phyloP scores from a whole-genome alignment of 495 filamentous ascomycete genomes.

The Aspergillus sparsus region DNA sequence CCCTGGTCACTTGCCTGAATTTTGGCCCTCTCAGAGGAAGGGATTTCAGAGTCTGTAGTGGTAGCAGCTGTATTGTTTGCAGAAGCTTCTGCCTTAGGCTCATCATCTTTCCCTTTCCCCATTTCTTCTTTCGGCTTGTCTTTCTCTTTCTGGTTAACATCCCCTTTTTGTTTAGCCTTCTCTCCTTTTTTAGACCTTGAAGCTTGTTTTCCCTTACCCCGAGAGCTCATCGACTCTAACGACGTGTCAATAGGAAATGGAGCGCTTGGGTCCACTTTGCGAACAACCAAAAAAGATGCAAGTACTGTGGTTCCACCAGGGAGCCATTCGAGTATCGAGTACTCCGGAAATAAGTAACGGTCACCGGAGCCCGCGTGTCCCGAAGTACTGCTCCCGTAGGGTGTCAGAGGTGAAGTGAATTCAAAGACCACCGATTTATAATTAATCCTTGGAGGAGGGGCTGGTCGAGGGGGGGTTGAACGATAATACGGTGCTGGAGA shows the following conservation, averaged over 20 bases:
- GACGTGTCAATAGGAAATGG: conserved; percentile 43
- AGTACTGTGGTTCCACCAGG: conserved; percentile 49
- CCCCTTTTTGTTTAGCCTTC: conserved; percentile 33
- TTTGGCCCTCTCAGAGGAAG: conserved; percentile 15
- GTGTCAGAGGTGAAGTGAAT: conserved; percentile 59
- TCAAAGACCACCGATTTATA: conserved; percentile 80
- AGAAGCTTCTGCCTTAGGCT: background rate
- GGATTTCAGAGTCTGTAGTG: conserved; percentile 13
- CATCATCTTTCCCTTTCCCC: conserved; percentile 14
- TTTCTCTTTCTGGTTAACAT: conserved; percentile 29
- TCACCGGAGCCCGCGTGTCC: conserved; percentile 75
- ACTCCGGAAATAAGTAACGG: conserved; percentile 84
- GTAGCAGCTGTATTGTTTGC: background rate
- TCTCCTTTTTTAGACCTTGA: conserved; percentile 44
- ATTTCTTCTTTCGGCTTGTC: conserved; percentile 19
- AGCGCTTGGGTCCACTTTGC: conserved; percentile 48
- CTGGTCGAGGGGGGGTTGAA: conserved; percentile 27
- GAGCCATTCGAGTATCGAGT: conserved; percentile 76
- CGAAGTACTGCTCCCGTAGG: conserved; percentile 51
- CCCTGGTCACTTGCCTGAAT: conserved; percentile 1
- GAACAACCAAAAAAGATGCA: conserved; percentile 53
- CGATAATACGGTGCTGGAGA: conserved; percentile 42
- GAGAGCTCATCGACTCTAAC: conserved; percentile 30
- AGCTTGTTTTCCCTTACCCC: conserved; percentile 34
- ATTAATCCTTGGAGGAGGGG: conserved; percentile 49